phyloP scores from a whole-genome alignment of 2,329 filamentous ascomycete genomes.

The Blumeria graminis region DNA sequence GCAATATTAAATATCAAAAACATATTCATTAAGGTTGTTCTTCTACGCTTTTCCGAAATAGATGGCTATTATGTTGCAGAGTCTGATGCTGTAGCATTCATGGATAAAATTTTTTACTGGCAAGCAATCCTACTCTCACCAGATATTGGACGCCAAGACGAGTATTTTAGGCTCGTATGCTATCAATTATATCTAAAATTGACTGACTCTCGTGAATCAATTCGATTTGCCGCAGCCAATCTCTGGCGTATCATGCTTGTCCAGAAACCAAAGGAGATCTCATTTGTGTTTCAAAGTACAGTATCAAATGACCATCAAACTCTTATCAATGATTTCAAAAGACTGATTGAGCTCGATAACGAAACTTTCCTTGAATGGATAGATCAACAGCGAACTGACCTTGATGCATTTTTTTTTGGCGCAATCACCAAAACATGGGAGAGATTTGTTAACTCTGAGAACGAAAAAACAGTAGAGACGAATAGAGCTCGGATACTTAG shows the following conservation, averaged over 20 bases:
- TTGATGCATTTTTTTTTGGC: conserved; percentile 65
- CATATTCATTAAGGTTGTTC: conserved; percentile 53
- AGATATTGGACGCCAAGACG: conserved; percentile 46
- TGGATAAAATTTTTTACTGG: conserved; percentile 84
- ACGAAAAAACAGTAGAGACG: conserved; percentile 53
- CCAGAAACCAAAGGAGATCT: conserved; percentile 70
- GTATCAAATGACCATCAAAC: conserved; percentile 46
- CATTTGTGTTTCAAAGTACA: conserved; percentile 46
- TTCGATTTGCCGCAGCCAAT: conserved; percentile 56
- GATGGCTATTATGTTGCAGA: conserved; percentile 39
- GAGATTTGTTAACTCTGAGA: conserved; percentile 62
- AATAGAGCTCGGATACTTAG: conserved; percentile 45
- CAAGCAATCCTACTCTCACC: conserved; percentile 70
- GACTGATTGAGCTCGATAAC: conserved; percentile 70
- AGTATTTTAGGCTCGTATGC: conserved; percentile 65
- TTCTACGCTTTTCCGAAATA: conserved; percentile 64
- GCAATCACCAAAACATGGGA: conserved; percentile 69
- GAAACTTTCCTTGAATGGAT: conserved; percentile 75
- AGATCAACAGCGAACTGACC: conserved; percentile 50
- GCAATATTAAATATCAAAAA: conserved; percentile 52
- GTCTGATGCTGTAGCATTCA: conserved; percentile 40
- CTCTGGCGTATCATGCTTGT: conserved; percentile 83
- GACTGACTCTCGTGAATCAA: conserved; percentile 39
- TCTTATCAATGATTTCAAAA: conserved; percentile 54
- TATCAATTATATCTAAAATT: conserved; percentile 84